Percentiles rank a stretch among this genome's conserved stretches.
phyloP scores from a whole-genome alignment of 768 basidiomycete genomes.

The Tylopilus sp. region DNA sequence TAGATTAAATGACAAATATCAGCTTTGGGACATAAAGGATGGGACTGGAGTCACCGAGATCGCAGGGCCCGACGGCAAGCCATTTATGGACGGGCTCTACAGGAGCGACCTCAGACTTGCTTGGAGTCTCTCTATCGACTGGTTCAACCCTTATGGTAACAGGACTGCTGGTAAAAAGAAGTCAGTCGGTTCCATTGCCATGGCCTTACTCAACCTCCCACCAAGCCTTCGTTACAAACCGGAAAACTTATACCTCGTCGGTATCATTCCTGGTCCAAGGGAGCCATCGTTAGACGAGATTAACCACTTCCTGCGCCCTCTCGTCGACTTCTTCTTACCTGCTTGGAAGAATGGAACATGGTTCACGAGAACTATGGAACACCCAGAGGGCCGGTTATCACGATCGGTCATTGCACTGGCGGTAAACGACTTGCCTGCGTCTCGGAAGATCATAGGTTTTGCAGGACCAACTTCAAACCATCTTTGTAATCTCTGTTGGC shows the following conservation, averaged over 20 bases:
- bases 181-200: constrained; percentile 9
- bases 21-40: not conserved
- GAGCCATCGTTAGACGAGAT: constrained; percentile 26
- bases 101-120: constrained; percentile 14
- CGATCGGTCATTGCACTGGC: not conserved
- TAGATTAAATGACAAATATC: not conserved
- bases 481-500: not conserved
- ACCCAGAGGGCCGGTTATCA: not conserved
- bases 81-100: constrained; percentile 2
- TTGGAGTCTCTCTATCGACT: constrained; percentile 26
- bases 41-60: not conserved
- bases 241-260: constrained; percentile 38
- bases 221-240: constrained; percentile 7
- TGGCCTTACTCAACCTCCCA: constrained; percentile 24
- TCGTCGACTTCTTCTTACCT: constrained; percentile 32
- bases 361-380: constrained; percentile 20
- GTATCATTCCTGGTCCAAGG: constrained; percentile 35
- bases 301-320: constrained; percentile 32
- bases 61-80: not conserved
- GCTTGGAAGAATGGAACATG: constrained; percentile 32
- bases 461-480: not conserved
- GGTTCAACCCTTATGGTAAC: constrained; percentile 27
- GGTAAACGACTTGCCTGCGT: not conserved
- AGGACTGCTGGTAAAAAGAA: constrained; percentile 16
- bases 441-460: not conserved